Evolutionary conservation across 371 early-diverging fungal genomes (phyloP).

Genomic region (Umbelopsis sp.): DNA sequence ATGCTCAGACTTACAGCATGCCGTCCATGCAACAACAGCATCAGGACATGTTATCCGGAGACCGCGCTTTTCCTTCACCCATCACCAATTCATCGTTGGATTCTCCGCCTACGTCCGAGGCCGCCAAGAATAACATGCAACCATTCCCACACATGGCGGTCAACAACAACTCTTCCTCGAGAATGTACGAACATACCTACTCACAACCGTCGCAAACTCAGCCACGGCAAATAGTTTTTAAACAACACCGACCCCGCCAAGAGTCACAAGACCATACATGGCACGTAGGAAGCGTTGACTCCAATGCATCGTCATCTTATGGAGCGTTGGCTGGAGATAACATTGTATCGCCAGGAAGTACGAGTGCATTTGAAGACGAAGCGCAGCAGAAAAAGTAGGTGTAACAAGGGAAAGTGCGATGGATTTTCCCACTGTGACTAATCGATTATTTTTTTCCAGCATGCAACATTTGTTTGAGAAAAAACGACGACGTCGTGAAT

Average conservation of each 20-base stretch:
- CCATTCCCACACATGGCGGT: constrained; percentile 11
- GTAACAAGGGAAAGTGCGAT: background rate
- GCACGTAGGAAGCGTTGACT: constrained; percentile 13
- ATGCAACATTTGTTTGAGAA: constrained; percentile 42
- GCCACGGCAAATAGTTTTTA: constrained; percentile 13
- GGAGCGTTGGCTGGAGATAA: constrained; percentile 8
- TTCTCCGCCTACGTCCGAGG: constrained; percentile 32
- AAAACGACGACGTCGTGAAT: constrained; percentile 40
- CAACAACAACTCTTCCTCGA: background rate
- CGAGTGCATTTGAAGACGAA: constrained; percentile 35
- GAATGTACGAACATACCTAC: constrained; percentile 7
- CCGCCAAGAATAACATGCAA: constrained; percentile 11
- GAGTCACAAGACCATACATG: constrained; percentile 19
- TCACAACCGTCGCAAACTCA: constrained; percentile 13
- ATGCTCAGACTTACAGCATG: constrained; percentile 11
- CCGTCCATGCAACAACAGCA: constrained; percentile 24
- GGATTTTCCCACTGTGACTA: constrained; percentile 12
- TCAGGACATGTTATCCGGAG: constrained; percentile 26
- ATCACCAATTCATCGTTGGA: constrained; percentile 41
- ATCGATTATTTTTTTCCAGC: constrained; percentile 22
- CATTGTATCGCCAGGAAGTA: constrained; percentile 13
- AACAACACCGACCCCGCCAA: constrained; percentile 18
- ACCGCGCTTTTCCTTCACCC: constrained; percentile 40
- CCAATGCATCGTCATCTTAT: constrained; percentile 1
- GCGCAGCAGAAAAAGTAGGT: constrained; percentile 45